Evolutionary conservation across 441 rosid species (phyloP), one percentile per base, ranked within the genome.

Genomic region (Lepidium campestre): DNA sequence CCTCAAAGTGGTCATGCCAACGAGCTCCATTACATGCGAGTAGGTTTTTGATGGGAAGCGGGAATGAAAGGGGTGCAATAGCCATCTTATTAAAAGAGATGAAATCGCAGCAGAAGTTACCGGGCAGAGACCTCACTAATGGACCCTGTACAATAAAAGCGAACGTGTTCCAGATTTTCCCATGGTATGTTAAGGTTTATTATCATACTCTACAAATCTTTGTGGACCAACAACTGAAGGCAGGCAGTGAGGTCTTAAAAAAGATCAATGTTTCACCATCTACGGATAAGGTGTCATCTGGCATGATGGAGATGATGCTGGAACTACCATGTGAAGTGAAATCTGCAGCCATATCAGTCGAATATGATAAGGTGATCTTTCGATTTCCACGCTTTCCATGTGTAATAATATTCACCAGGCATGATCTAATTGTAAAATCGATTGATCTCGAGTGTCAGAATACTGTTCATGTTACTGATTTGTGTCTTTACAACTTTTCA

Each of bases 21-120:
- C 88, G 77, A 55, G 84, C 90, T 65, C 99, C 97, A 31, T 81
- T 94, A 61, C 96, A 73, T 66, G 83, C 84, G 11, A 84, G 77
- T 70, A 86, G 98, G 78, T 91, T 91, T 55, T 78, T 90, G 79
- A 94, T 91, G 99, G 99, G 97, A 39, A 91, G 96, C 67, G 98
- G 98, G 55, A 94, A 94, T 49, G 97, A 89, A 78, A 89, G 96
- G 69, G 99, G 98, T 62, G 89, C 97, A 41, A 89, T 93, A 76
- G 96, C 98, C 56, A 85, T 94, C 77, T 80, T 82, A 66, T 80
- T 91, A 76, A 88, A 78, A 80, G 79, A 91, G 36, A 75, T 92
- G n/a, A 76, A 74, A 19, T 40, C 55, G 10, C 72, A 36, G 9
- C 80, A 78, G 47, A 74, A 72, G 41, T 77, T 78, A 25, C 19